Evolutionary conservation across 306 rosid species (phyloP).

Genomic region (Erythrophleum fordii): DNA sequence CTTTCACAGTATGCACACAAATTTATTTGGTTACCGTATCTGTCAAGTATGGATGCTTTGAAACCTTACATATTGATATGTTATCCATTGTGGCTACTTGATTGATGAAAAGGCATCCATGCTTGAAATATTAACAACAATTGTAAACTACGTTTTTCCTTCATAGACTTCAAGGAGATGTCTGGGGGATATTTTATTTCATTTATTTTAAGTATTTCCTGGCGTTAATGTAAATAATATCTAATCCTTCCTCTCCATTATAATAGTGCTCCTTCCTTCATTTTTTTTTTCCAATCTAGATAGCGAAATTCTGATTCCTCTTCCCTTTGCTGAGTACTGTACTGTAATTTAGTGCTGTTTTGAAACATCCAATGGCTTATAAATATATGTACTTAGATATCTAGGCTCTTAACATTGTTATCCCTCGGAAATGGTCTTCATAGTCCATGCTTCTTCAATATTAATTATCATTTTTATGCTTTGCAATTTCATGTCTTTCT

Average conservation of each 20-base stretch:
- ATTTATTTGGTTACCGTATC: neutral
- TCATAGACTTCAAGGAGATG: neutral
- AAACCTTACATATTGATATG: slow-evolving; percentile 11
- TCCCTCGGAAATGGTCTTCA: neutral
- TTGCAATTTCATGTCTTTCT: neutral
- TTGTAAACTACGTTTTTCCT: neutral
- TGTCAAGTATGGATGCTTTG: neutral
- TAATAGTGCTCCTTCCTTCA: neutral
- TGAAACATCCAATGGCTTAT: neutral
- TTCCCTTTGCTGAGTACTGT: neutral
- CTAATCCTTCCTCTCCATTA: neutral
- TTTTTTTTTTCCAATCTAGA: neutral
- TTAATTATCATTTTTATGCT: neutral
- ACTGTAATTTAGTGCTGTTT: neutral
- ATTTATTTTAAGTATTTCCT: neutral
- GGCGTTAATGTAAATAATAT: neutral
- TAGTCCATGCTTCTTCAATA: neutral
- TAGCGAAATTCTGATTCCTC: neutral
- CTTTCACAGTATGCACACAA: neutral
- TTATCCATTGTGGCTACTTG: neutral
- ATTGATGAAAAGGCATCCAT: neutral
- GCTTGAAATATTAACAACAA: neutral
- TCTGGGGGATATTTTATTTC: neutral
- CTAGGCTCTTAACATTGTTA: neutral
- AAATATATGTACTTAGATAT: neutral